Conservation (phyloP, 2,329 filamentous ascomycete species). For the Rugonectria rugulosa region DNA sequence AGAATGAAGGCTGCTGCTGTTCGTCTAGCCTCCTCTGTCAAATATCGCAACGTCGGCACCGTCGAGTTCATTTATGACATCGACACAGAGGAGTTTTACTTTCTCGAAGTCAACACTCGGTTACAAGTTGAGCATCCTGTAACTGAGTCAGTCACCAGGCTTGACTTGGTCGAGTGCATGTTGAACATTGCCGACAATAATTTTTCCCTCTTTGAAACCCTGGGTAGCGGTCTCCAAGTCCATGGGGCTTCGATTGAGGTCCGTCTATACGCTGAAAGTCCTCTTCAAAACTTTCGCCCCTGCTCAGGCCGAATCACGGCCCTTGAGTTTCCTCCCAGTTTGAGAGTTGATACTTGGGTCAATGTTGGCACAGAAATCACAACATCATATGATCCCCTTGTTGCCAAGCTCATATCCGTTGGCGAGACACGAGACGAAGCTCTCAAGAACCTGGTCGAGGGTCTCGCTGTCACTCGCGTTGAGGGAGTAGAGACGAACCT, state of each 20-base stretch:
- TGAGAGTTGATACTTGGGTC: constrained; percentile 72
- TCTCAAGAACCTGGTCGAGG: constrained; percentile 67
- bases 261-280: constrained; percentile 58
- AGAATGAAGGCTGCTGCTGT: constrained; percentile 49
- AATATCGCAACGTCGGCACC: constrained; percentile 52
- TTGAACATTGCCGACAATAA: constrained; percentile 40
- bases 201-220: constrained; percentile 27
- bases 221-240: neutral
- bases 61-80: constrained; percentile 55
- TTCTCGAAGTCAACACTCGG: constrained; percentile 58
- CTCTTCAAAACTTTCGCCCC: constrained; percentile 64
- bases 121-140: constrained; percentile 59
- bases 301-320: constrained; percentile 65
- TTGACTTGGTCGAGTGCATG: constrained; percentile 72
- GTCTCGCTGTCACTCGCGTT: constrained; percentile 58
- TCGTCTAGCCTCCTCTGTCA: constrained; percentile 44
- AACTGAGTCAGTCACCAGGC: constrained; percentile 78
- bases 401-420: constrained; percentile 76
- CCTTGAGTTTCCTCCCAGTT: constrained; percentile 61
- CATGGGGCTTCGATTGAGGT: constrained; percentile 48
- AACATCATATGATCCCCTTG: constrained; percentile 78
- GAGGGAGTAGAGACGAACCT: constrained; percentile 46
- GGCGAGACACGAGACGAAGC: constrained; percentile 67
- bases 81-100: constrained; percentile 49
- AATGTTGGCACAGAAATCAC: constrained; percentile 74